phyloP scores from a whole-genome alignment of 345 rosid species.

The Aegle marmelos region DNA sequence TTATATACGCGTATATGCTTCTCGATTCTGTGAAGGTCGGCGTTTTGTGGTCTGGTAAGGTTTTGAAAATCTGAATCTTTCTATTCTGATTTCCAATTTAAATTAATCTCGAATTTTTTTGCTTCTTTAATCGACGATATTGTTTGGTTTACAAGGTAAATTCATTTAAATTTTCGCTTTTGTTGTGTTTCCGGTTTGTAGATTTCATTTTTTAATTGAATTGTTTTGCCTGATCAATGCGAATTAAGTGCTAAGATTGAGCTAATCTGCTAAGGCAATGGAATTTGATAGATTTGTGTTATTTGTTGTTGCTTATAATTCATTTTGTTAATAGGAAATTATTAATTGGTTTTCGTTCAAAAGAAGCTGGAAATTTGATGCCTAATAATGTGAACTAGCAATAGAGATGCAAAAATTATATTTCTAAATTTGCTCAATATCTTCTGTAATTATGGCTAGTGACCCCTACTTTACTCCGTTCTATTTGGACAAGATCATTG shows the following conservation, averaged over 20 bases:
- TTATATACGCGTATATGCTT: background rate
- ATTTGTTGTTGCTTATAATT: background rate
- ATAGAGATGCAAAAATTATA: background rate
- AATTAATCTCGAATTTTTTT: background rate
- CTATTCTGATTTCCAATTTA: background rate
- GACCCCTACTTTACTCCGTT: background rate
- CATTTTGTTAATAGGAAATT: background rate
- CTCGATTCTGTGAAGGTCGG: background rate
- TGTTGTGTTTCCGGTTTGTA: background rate
- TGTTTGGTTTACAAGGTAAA: background rate
- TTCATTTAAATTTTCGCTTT: background rate
- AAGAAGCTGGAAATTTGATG: constrained; percentile 5
- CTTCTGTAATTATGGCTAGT: background rate
- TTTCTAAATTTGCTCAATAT: background rate
- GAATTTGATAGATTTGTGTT: background rate
- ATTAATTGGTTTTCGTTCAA: background rate
- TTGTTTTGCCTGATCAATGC: background rate
- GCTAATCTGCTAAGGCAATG: background rate
- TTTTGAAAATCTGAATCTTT: background rate
- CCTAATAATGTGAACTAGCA: background rate
- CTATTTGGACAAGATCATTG: background rate
- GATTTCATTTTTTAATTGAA: background rate
- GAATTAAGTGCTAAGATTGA: background rate
- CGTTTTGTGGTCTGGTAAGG: background rate
- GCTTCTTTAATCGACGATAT: background rate